Evolutionary conservation across 352 stramenopile genomes (phyloP).

Genomic region (Pythium phragmitis): DNA sequence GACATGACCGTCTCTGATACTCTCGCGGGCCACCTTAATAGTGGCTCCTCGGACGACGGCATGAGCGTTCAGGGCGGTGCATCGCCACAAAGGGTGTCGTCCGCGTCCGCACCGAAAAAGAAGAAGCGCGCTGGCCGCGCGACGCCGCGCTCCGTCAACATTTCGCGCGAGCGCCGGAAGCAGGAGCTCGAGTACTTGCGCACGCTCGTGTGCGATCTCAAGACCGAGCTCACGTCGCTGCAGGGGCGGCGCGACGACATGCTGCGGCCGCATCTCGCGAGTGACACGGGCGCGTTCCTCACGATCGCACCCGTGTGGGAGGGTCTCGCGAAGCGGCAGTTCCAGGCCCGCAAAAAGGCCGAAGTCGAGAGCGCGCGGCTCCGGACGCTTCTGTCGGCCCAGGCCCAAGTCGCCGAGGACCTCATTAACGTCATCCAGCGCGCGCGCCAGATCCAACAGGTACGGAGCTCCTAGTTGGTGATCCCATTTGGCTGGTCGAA

Average conservation of each 20-base stretch:
- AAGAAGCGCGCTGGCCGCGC: neutral
- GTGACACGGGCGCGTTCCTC: slow-evolving; percentile 8
- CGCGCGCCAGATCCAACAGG: slow-evolving; percentile 4
- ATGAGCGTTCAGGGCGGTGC: neutral
- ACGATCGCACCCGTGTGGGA: neutral
- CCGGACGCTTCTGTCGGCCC: neutral
- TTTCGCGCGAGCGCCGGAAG: slow-evolving; percentile 10
- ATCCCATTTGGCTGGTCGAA: neutral
- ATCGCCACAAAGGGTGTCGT: neutral
- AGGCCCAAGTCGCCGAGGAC: slow-evolving; percentile 6
- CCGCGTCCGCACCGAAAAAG: neutral
- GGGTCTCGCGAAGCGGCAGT: slow-evolving; percentile 1
- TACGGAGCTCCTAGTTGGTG: neutral
- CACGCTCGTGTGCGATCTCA: neutral
- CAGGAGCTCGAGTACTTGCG: slow-evolving; percentile 3
- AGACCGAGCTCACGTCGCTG: slow-evolving; percentile 1
- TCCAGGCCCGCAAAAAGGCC: slow-evolving; percentile 8
- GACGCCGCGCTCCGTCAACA: neutral
- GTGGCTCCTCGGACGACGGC: neutral
- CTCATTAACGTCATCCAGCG: slow-evolving; percentile 8
- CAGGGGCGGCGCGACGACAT: neutral
- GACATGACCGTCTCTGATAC: neutral
- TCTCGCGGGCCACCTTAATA: neutral
- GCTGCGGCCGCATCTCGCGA: neutral
- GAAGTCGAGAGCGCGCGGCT: slow-evolving; percentile 2